Conservation (phyloP, 164 flowering plant species). For the Houttuynia cordata region DNA sequence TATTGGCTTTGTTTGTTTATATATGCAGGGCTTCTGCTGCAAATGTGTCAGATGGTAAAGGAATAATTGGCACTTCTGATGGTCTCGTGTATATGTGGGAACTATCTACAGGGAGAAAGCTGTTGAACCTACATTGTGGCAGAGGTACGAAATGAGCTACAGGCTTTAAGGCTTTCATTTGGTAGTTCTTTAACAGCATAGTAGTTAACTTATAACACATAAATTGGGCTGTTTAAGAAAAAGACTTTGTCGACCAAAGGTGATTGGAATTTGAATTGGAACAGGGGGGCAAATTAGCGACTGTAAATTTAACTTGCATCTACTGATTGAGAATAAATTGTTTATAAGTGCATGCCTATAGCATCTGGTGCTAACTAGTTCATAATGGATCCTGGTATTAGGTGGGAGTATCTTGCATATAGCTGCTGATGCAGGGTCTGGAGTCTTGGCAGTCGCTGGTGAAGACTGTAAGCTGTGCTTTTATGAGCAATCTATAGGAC, state of each 20-base stretch:
- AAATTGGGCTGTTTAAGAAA: too few species aligned
- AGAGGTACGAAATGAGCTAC: slow-evolving; percentile 29
- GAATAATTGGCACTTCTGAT: slow-evolving; percentile 56
- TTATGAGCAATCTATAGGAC: slow-evolving; percentile 12
- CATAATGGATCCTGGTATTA: slow-evolving; percentile 5
- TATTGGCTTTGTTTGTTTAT: not conserved
- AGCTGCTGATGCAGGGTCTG: slow-evolving; percentile 40
- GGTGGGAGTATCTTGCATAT: slow-evolving; percentile 49
- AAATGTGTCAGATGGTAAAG: slow-evolving; percentile 43
- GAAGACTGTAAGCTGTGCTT: slow-evolving; percentile 38
- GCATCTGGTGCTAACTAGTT: not conserved
- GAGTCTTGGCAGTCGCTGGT: slow-evolving; percentile 47
- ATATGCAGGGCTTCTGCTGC: slow-evolving; percentile 48
- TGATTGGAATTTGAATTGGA: too few species aligned
- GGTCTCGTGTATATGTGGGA: slow-evolving; percentile 80
- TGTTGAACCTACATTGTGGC: slow-evolving; percentile 39
- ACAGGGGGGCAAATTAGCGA: too few species aligned
- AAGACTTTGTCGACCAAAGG: too few species aligned
- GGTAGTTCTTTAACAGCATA: too few species aligned
- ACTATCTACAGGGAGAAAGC: slow-evolving; percentile 50
- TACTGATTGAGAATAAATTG: too few species aligned
- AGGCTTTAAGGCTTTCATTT: too few species aligned
- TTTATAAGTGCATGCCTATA: too few species aligned
- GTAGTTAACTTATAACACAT: too few species aligned
- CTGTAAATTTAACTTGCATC: too few species aligned